Base-by-base conservation (phyloP, 1,139 yeast genomes). In the Kurtzmaniella quercitrusa region DNA sequence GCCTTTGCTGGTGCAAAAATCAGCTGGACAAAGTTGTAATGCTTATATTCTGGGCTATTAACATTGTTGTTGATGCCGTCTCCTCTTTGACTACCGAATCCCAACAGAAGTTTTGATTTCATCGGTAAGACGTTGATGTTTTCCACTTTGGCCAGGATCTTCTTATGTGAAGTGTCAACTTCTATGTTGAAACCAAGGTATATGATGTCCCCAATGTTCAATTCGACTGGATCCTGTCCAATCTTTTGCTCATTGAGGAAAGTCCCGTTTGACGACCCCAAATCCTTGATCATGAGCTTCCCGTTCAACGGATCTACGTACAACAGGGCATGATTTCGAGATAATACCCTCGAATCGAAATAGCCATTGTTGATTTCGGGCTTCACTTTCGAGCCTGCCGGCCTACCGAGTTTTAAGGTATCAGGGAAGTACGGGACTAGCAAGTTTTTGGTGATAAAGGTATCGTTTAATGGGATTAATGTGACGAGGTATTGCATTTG, bases 101-200 rank as follows among this genome's bases (percentile, higher is more conserved):
- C 36, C 17, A 16, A 18, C 34, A 36, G 24, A 34, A 37, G 16
- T 24, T 50, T 45, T 31, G 53, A 45, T 34, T 54, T 50, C 51
- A 57, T 61, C 16, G 85, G 79, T 55, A 85, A 71, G 29, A 82
- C 73, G 40, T 81, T 75, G 39, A 87, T 79, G 48, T 84, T 83
- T 44, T 86, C 95, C 14, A 91, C 85, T 45, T 75, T 71, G 34
- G 95, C 89, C 47, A 89, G 81, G 48, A 91, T 90, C 60, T 88
- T 91, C 55, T 89, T 80, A 62, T 91, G 97, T 45, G 85, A 85
- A 51, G 71, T 77, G 65, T 85, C 90, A 39, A 85, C 82, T 56
- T 89, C 90, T 44, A 94, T 88, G 57, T 94, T 95, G 45, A 95
- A 89, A 1, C 99, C 98, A 46, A 94, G 70, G 57, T 93, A 95